Evolutionary conservation across 176 grass and related monocot genomes (phyloP), one percentile per base, ranked within the genome.

Genomic region (Lolium multiflorum): DNA sequence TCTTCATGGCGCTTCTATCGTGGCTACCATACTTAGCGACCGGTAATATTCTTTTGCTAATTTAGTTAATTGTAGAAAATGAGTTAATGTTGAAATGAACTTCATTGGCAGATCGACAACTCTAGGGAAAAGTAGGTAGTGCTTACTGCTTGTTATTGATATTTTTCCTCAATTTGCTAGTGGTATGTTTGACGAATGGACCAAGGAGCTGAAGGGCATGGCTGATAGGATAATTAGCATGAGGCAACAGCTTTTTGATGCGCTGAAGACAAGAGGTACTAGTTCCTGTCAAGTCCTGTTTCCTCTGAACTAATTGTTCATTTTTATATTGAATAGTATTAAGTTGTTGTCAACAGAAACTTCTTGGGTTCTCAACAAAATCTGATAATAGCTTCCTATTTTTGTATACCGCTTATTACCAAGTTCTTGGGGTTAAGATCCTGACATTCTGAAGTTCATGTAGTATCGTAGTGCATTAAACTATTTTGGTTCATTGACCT

Each of bases 181-280:
- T 74, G 94, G 82, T 55, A 91, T 94, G 90, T 99, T 83, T 57
- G 64, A 93, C 8, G 90, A 99, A 94, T 99, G 97, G 97, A 99
- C 97, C 61, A 5, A 93, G 44, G 97, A 99, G 59, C 81, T 99
- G 90, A 99, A 94, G 91, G 92, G 84, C 85, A 99, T 99, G 97
- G 97, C 97, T 75, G 90, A 94, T 90, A 89, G 97, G 37, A 99
- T 99, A 65, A 96, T 99, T 74, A 94, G 72, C 87, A 99, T 96
- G 97, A 93, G 97, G 63, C 89, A 96, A 57, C 89, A 87, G 66
- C 92, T 99, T 83, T 99, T 94, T 88, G 43, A 93, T 91, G 97
- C 97, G 0, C 80, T 99, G 76, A 83, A 84, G 82, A 49, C 60
- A 71, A 99, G 89, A 94, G 94, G 97, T 99, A 92, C 59, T 35